phyloP scores from a whole-genome alignment of 305 asterid genomes.

The Fraxinus sp. region DNA sequence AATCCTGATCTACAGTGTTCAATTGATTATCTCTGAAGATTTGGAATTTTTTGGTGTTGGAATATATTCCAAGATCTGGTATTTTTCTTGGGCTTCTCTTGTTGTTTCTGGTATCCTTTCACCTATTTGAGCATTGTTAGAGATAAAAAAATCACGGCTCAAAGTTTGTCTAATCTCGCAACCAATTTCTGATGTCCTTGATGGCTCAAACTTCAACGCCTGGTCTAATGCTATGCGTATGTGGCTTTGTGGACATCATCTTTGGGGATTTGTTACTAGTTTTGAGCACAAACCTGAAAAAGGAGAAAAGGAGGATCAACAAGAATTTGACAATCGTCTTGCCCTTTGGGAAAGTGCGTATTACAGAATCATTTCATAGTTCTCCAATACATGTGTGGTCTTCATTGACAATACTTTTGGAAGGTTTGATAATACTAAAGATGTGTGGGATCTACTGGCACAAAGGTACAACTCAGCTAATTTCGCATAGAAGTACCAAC shows the following conservation, averaged over 20 bases:
- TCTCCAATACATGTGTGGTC: neutral
- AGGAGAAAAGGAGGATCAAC: neutral
- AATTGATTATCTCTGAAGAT: neutral
- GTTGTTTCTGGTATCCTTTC: neutral
- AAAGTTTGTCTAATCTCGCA: neutral
- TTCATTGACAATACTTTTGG: neutral
- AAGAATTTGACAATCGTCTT: neutral
- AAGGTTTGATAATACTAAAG: neutral
- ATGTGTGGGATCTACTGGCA: neutral
- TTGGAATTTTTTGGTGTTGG: neutral
- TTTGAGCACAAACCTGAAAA: neutral
- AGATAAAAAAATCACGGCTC: neutral
- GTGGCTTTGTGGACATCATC: neutral
- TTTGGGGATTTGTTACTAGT: neutral
- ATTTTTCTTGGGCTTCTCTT: too few species aligned
- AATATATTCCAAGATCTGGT: too few species aligned
- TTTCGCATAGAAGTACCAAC: neutral
- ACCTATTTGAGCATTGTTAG: neutral
- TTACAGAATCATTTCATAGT: neutral
- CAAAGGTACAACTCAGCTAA: neutral
- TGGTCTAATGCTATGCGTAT: neutral
- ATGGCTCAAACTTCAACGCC: neutral
- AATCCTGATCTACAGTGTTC: neutral
- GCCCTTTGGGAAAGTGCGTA: neutral
- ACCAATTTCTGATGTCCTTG: neutral